These are phyloP conservation scores for Gastrolobium bilobum DNA, from an alignment of 306 rosid genomes.

Conservation along the genomic window DNA sequence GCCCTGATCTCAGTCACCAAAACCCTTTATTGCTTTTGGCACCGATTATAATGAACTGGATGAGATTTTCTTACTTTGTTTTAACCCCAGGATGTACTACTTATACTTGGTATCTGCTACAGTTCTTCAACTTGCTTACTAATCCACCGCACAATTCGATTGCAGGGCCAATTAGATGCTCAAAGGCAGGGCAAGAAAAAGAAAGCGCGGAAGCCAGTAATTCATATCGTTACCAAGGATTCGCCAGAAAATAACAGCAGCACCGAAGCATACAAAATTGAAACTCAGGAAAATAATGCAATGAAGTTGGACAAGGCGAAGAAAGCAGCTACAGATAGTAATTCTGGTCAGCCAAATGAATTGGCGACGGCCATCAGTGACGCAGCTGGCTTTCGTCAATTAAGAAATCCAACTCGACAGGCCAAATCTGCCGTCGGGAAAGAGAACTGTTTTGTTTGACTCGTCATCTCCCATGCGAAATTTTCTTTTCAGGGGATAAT, in stretches of 20 bases:
- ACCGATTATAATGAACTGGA: constrained; percentile 12
- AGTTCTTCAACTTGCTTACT: constrained; percentile 36
- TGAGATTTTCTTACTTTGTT: constrained; percentile 3
- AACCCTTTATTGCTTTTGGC: constrained; percentile 27
- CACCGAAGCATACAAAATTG: constrained; percentile 37
- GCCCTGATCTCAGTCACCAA: constrained; percentile 27
- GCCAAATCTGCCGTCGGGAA: constrained; percentile 25
- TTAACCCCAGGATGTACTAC: not conserved
- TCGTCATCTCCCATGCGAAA: not conserved
- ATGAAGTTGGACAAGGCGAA: constrained; percentile 35
- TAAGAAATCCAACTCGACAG: constrained; percentile 36
- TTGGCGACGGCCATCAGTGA: constrained; percentile 30
- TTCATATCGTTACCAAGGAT: constrained; percentile 60
- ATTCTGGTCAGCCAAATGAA: constrained; percentile 40
- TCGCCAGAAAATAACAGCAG: constrained; percentile 51
- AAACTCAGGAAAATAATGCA: constrained; percentile 25
- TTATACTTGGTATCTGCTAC: not conserved
- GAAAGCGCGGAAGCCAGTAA: constrained; percentile 55
- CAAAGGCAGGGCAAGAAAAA: constrained; percentile 59
- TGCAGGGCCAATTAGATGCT: constrained; percentile 60
- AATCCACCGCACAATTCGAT: constrained; percentile 39
- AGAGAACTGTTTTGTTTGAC: constrained; percentile 36
- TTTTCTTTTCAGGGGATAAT: not conserved
- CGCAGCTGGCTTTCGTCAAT: constrained; percentile 36
- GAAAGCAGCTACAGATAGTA: constrained; percentile 26